Evolutionary conservation across 2,329 filamentous ascomycete species (phyloP).

Genomic region (Colletotrichum sp.): DNA sequence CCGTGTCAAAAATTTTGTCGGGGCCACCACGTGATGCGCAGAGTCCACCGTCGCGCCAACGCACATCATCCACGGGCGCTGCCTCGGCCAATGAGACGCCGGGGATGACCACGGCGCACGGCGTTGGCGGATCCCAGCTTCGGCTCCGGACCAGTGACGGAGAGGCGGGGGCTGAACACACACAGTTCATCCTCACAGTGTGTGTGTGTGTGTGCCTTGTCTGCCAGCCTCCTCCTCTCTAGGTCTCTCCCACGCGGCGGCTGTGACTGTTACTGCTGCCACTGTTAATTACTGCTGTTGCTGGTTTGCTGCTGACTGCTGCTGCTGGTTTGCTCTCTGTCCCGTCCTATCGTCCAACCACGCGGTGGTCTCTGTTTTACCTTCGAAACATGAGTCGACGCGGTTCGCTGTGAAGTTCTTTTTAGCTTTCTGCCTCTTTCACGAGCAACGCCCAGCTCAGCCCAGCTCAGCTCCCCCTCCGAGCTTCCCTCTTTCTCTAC

Average conservation of each 20-base stretch:
- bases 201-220: background rate
- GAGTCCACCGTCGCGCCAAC: background rate
- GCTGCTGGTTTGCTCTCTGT: background rate
- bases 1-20: slow-evolving; percentile 7
- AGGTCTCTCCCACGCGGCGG: background rate
- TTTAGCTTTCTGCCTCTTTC: slow-evolving; percentile 7
- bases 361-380: slow-evolving; percentile 6
- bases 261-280: background rate
- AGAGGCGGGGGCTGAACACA: background rate
- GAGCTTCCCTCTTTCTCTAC: background rate
- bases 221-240: background rate
- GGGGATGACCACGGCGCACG: background rate
- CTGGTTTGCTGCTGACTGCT: background rate
- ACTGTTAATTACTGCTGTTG: background rate
- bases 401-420: background rate
- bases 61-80: background rate
- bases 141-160: slow-evolving; percentile 22
- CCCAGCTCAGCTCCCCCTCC: background rate
- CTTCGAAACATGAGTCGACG: slow-evolving; percentile 10
- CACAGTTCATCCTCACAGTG: slow-evolving; percentile 3
- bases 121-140: background rate
- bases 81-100: background rate
- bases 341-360: slow-evolving; percentile 4
- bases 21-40: slow-evolving; percentile 6
- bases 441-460: background rate